These are phyloP conservation scores for Rhodamnia argentea DNA, from an alignment of 345 rosid genomes.

Conservation along the genomic window DNA sequence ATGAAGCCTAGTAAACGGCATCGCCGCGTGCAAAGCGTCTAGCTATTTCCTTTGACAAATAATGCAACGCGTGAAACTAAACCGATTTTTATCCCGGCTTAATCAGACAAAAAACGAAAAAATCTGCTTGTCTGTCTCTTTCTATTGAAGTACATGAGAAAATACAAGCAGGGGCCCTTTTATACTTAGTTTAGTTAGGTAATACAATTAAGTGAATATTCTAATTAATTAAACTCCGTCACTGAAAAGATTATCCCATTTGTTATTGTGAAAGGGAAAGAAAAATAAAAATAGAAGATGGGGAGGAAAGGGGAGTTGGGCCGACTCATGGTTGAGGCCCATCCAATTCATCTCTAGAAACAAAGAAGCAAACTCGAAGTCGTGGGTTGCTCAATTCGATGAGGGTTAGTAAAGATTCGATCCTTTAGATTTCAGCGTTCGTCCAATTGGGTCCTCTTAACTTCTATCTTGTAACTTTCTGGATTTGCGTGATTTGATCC, in stretches of 20 bases:
- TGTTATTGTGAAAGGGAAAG: neutral
- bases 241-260: neutral
- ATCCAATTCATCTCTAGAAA: neutral
- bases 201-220: neutral
- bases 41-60: neutral
- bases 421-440: neutral
- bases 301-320: neutral
- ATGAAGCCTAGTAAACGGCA: no score
- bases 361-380: neutral
- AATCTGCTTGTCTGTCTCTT: neutral
- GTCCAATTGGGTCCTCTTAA: neutral
- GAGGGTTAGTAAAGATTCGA: neutral
- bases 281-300: neutral
- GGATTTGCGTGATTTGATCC: neutral
- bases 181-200: neutral
- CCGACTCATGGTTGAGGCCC: neutral
- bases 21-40: neutral
- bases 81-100: neutral
- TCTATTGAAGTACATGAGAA: neutral
- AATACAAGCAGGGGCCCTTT: neutral
- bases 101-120: accelerated
- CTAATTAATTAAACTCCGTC: neutral
- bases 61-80: neutral
- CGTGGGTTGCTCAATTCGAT: neutral
- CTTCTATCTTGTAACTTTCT: neutral